Percentiles rank a stretch among this genome's conserved stretches.
Evolutionary conservation across 1,284 basidiomycete species (phyloP).

Genomic region (Caloboletus firmus): DNA sequence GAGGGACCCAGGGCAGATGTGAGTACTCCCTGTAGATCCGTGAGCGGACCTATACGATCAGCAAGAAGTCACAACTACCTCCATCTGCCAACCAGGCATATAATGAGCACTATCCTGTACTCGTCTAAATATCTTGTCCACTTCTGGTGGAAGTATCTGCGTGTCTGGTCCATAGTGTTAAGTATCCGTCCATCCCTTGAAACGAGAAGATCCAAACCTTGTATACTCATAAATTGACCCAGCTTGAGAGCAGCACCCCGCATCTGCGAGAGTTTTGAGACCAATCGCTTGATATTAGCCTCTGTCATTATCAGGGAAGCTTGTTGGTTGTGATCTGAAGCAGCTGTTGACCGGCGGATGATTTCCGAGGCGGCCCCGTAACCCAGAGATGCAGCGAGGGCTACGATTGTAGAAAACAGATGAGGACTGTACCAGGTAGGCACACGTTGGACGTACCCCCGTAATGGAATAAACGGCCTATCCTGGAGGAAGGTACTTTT

Average conservation of each 20-base stretch:
- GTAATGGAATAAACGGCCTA: constrained; percentile 90
- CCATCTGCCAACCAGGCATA: constrained; percentile 98
- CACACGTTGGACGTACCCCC: constrained; percentile 58
- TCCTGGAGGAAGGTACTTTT: constrained; percentile 82
- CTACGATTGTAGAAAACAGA: constrained; percentile 34
- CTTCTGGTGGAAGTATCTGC: constrained; percentile 83
- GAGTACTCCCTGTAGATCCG: constrained; percentile 71
- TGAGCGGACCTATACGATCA: constrained; percentile 10
- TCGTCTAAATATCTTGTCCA: constrained; percentile 85
- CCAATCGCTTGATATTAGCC: constrained; percentile 86
- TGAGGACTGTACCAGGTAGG: background rate
- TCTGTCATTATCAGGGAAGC: constrained; percentile 81
- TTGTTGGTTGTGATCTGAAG: constrained; percentile 33
- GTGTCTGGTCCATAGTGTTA: constrained; percentile 56
- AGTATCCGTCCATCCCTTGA: background rate
- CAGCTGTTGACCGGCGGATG: constrained; percentile 46
- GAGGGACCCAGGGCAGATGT: constrained; percentile 68
- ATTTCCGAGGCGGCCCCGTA: constrained; percentile 71
- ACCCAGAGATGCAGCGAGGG: constrained; percentile 69
- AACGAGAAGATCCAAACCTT: constrained; percentile 54
- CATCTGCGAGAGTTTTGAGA: constrained; percentile 92
- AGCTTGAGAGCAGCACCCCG: constrained; percentile 95
- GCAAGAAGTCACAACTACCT: constrained; percentile 48
- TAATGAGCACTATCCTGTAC: constrained; percentile 97
- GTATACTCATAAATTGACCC: constrained; percentile 97